Evolutionary conservation across 805 yeast genomes (phyloP).

Genomic region (Ogataea pignaliae): DNA sequence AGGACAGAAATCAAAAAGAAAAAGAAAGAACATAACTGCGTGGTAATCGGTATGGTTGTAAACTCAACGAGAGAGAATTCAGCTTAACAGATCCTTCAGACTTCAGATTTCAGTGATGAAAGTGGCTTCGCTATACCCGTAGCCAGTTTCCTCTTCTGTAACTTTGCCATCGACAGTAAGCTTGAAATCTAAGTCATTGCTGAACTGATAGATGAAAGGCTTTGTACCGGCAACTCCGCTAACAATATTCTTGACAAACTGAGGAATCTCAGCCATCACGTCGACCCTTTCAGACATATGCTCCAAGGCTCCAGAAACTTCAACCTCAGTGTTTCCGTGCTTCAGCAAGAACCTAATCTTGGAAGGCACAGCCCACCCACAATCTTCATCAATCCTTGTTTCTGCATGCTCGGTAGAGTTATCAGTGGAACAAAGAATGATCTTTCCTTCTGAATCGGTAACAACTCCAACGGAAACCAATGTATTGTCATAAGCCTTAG

Average conservation of each 20-base stretch:
- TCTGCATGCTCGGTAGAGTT: constrained; percentile 60
- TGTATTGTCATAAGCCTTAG: constrained; percentile 79
- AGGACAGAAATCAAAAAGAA: neutral
- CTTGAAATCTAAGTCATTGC: constrained; percentile 48
- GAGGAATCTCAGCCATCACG: constrained; percentile 96
- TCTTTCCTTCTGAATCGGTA: constrained; percentile 56
- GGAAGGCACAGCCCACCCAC: constrained; percentile 89
- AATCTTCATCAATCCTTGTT: constrained; percentile 60
- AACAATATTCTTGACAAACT: constrained; percentile 87
- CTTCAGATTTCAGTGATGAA: constrained; percentile 47
- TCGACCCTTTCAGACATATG: constrained; percentile 84
- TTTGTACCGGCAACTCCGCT: constrained; percentile 93
- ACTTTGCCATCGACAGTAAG: constrained; percentile 36
- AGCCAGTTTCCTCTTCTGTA: constrained; percentile 49
- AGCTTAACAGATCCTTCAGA: too few species aligned
- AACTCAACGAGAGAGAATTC: neutral
- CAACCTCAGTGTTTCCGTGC: constrained; percentile 39
- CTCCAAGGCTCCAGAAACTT: constrained; percentile 55
- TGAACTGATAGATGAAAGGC: constrained; percentile 94
- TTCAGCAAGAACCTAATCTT: constrained; percentile 54
- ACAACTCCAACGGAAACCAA: constrained; percentile 77
- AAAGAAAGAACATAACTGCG: neutral
- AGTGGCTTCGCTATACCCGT: constrained; percentile 75
- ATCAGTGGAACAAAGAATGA: constrained; percentile 56
- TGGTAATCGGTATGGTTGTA: too few species aligned